Evolutionary conservation across 1,139 yeast species (phyloP), one percentile per base, ranked within the genome.

Genomic region (Magnusiomyces magnusii): DNA sequence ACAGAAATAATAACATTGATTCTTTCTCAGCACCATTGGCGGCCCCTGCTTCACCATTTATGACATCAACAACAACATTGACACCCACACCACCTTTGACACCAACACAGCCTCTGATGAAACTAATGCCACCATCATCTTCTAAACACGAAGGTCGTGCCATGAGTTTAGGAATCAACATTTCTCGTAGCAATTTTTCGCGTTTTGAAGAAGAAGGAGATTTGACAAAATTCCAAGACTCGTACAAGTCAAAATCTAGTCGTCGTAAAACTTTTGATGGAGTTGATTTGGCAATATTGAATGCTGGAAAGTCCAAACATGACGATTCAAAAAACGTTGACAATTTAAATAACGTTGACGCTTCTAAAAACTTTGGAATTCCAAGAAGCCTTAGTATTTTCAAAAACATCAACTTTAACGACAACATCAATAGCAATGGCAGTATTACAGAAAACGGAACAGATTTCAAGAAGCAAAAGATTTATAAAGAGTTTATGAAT

Each of bases 401-500:
- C 36, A 13, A 31, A 7, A 7, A 7, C 7, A 31, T 31, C 36
- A 31, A 13, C 44, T 9, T 5, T 39, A 17, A 3, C 19, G 17
- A 39, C 19, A 39, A 5, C 19, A 39, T 3, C 44, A 39, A 39
- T n/a, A 39, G 44, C 19, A 39, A 39, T n/a, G 19, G 19, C 10
- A 39, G 19, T 39, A 10, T 19, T 39, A 17, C 19, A 15, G 44
- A 19, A 31, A 31, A 31, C 19, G 19, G 19, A 7, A 7, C 24
- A 17, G 49, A 44, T 44, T 44, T 44, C 49, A 53, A 42, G 19
- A 53, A 27, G 50, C 55, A 53, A 27, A 50, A 41, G 7, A 42
- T 53, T 42, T 53, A 53, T 27, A 53, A 53, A 50, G 55, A 53
- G 55, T 53, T 53, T 53, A 53, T 53, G 55, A 53, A 42, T 27